These are phyloP conservation scores for Gnomoniopsis sp. DNA, from an alignment of 2,329 filamentous ascomycete genomes.

Conservation along the genomic window DNA sequence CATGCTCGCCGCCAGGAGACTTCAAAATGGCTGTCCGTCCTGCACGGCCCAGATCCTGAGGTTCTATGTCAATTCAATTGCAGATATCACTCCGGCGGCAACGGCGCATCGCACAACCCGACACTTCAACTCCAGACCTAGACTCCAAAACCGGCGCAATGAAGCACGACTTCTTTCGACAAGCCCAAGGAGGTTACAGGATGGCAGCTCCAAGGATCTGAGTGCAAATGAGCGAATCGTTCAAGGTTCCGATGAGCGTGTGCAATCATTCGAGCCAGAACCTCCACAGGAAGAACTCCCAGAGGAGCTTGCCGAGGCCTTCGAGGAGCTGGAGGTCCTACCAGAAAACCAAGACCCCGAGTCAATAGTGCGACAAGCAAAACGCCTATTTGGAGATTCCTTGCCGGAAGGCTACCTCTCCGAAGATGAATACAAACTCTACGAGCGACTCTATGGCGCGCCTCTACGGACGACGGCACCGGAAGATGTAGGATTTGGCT, in stretches of 20 bases:
- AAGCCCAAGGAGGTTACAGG: slow-evolving; percentile 1
- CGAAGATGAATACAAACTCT: slow-evolving; percentile 68
- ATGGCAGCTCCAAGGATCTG: neutral
- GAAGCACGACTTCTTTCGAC: slow-evolving; percentile 15
- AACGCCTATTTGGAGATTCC: slow-evolving; percentile 72
- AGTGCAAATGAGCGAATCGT: neutral
- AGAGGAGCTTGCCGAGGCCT: neutral
- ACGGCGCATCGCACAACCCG: slow-evolving; percentile 4
- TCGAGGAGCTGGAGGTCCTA: neutral
- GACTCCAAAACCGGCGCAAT: slow-evolving; percentile 1
- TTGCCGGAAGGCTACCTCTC: slow-evolving; percentile 70
- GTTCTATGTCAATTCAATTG: slow-evolving; percentile 34
- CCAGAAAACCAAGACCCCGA: slow-evolving; percentile 44
- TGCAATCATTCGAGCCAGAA: neutral
- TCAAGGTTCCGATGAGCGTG: slow-evolving; percentile 4
- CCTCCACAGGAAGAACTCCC: neutral
- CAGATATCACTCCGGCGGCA: slow-evolving; percentile 16
- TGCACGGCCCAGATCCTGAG: slow-evolving; percentile 35
- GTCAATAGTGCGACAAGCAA: slow-evolving; percentile 64
- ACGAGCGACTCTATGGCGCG: slow-evolving; percentile 76
- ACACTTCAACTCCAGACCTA: slow-evolving; percentile 1
- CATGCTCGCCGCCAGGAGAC: slow-evolving; percentile 37
- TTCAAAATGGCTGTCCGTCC: slow-evolving; percentile 34
- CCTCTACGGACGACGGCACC: slow-evolving; percentile 61
- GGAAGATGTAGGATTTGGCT: slow-evolving; percentile 52